These are phyloP conservation scores for Sextonia rubra DNA, from an alignment of 164 flowering plant genomes.

Conservation along the genomic window DNA sequence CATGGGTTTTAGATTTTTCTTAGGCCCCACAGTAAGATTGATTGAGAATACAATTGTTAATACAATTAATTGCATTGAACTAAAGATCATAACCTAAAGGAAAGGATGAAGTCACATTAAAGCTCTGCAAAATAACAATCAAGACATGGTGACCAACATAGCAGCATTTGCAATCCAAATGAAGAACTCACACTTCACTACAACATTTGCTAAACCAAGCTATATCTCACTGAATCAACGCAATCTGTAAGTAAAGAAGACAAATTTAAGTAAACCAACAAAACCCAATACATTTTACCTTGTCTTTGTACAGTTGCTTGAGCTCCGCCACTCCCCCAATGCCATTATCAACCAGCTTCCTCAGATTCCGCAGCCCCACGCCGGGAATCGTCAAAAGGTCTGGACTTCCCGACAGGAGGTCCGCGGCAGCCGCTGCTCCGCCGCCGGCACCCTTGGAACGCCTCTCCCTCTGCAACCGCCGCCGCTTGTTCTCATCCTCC, in stretches of 20 bases:
- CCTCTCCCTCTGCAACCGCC: constrained; percentile 30
- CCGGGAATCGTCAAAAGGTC: constrained; percentile 96
- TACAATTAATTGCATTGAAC: too few relatives aligned
- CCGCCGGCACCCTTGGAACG: constrained; percentile 30
- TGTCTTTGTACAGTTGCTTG: constrained; percentile 74
- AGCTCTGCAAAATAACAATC: too few relatives aligned
- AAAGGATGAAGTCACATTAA: too few relatives aligned
- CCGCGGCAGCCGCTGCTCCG: constrained; percentile 3
- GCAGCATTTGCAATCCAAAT: not conserved
- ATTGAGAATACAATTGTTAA: too few relatives aligned
- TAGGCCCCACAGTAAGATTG: too few relatives aligned
- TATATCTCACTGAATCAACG: not conserved
- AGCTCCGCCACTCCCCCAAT: constrained; percentile 82
- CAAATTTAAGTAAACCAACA: not conserved
- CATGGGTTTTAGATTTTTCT: too few relatives aligned
- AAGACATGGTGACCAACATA: too few relatives aligned
- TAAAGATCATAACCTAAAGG: too few relatives aligned
- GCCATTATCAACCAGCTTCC: constrained; percentile 91
- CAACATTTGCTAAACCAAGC: not conserved
- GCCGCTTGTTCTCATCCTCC: constrained; percentile 14
- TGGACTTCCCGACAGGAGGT: constrained; percentile 31
- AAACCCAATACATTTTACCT: constrained; percentile 34
- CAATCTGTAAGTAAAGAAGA: too few relatives aligned
- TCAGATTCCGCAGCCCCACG: constrained; percentile 87
- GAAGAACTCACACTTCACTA: not conserved